These are phyloP conservation scores for Eragrostis curvula DNA, from an alignment of 176 grass and related monocot species.

Conservation along the genomic window DNA sequence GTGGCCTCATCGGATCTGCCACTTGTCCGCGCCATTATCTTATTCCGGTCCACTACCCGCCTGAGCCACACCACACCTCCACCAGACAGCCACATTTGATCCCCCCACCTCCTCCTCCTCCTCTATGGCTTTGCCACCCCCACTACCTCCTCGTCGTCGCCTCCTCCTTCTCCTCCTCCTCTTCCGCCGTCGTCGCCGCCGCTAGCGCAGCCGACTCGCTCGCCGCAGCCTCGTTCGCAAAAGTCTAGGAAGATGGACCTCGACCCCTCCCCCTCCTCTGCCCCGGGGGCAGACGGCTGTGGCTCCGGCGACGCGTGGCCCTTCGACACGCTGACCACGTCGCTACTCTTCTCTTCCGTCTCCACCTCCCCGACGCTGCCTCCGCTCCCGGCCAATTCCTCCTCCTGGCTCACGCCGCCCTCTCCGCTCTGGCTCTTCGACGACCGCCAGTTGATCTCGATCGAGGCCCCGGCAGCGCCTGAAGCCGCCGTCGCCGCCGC, in stretches of 20 bases:
- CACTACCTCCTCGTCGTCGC: constrained; percentile 5
- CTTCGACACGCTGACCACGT: constrained; percentile 70
- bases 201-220: not conserved
- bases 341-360: constrained; percentile 52
- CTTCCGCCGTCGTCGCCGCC: constrained; percentile 30
- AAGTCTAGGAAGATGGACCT: constrained; percentile 44
- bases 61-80: no score
- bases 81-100: constrained; percentile 44
- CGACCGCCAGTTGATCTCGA: constrained; percentile 46
- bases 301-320: constrained; percentile 67
- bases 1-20: constrained; percentile 15
- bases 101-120: not conserved
- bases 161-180: constrained; percentile 22
- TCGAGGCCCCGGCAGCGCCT: constrained; percentile 37
- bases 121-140: constrained; percentile 23
- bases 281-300: constrained; percentile 31
- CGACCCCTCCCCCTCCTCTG: constrained; percentile 38
- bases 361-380: constrained; percentile 46
- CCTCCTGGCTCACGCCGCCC: constrained; percentile 51
- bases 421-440: constrained; percentile 81
- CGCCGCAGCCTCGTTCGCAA: not conserved
- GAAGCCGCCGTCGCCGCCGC: constrained; percentile 19
- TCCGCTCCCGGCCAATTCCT: constrained; percentile 34
- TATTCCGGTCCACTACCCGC: constrained; percentile 44
- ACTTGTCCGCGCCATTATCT: constrained; percentile 34